A percentile compares a stretch with the other conserved stretches of the same genome.
Conservation (phyloP, 2,329 filamentous ascomycete species). For the Xylaria sp. region DNA sequence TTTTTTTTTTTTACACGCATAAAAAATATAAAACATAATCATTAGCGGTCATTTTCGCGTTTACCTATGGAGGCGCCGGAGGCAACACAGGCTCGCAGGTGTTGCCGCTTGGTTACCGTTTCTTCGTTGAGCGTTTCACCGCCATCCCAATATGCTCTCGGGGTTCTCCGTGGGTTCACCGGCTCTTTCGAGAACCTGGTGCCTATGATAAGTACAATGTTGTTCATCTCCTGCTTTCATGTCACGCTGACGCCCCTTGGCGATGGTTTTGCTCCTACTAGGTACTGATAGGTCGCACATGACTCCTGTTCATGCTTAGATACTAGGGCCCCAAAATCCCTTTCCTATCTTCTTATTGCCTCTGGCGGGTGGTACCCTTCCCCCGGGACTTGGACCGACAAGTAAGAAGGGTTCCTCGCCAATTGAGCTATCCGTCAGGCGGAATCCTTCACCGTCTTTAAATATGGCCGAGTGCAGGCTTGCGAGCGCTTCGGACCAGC, state of each 20-base stretch:
- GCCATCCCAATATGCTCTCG: background rate
- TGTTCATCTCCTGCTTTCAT: background rate
- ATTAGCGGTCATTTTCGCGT: background rate
- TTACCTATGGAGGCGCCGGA: background rate
- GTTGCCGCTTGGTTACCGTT: background rate
- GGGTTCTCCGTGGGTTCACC: conserved; percentile 11
- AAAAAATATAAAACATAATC: background rate
- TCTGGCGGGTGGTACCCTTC: background rate
- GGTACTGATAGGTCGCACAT: background rate
- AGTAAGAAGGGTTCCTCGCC: conserved; percentile 27
- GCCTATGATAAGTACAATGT: conserved; percentile 2
- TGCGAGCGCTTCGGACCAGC: conserved; percentile 73
- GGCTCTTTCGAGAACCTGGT: conserved; percentile 7
- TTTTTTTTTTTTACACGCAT: no score
- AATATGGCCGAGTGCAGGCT: conserved; percentile 75
- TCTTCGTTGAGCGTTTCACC: background rate
- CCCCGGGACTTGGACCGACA: conserved; percentile 2
- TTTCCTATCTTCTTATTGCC: conserved; percentile 5
- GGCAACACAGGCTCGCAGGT: background rate
- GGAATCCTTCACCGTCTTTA: conserved; percentile 60
- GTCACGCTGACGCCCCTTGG: background rate
- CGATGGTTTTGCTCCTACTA: background rate
- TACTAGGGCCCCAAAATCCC: background rate
- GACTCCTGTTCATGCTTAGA: background rate
- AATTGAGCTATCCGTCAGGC: conserved; percentile 28